Evolutionary conservation across 805 yeast genomes (phyloP).

Genomic region (Lipomyces mesembrius): DNA sequence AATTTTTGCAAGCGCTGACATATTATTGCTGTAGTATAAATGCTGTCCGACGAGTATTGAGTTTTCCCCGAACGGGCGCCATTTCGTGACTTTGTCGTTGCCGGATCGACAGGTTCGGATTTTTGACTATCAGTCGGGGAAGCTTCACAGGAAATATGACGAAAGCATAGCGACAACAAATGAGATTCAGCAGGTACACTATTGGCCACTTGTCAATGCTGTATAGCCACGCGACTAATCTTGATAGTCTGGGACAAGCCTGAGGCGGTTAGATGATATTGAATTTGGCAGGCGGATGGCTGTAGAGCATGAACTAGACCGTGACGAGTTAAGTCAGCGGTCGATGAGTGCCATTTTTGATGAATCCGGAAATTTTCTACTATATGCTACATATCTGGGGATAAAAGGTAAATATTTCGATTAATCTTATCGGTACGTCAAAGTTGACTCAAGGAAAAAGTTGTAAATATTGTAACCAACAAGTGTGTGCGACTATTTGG

Average conservation of each 20-base stretch:
- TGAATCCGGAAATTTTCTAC: constrained; percentile 42
- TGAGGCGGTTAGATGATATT: constrained; percentile 35
- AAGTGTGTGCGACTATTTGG: constrained; percentile 42
- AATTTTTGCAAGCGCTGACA: background rate
- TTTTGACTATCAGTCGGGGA: constrained; percentile 48
- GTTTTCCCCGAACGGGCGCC: constrained; percentile 43
- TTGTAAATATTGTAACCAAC: constrained; percentile 42
- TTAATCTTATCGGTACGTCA: no score
- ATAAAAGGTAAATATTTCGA: constrained; percentile 38
- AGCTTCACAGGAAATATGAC: constrained; percentile 43
- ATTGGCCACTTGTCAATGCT: background rate
- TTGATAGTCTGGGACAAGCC: constrained; percentile 35
- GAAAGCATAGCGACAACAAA: constrained; percentile 40
- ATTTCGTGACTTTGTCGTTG: constrained; percentile 44
- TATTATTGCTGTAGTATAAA: constrained; percentile 33
- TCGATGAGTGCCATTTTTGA: constrained; percentile 43
- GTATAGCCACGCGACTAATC: background rate
- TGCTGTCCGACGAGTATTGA: constrained; percentile 39
- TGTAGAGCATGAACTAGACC: constrained; percentile 40
- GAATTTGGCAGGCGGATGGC: constrained; percentile 43
- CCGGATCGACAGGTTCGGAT: constrained; percentile 47
- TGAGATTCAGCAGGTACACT: constrained; percentile 41
- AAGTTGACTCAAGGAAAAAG: background rate
- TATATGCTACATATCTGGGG: constrained; percentile 44
- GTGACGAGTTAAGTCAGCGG: constrained; percentile 5